These are phyloP conservation scores for Annulohypoxylon moriforme DNA, from an alignment of 495 filamentous ascomycete species.

Conservation along the genomic window DNA sequence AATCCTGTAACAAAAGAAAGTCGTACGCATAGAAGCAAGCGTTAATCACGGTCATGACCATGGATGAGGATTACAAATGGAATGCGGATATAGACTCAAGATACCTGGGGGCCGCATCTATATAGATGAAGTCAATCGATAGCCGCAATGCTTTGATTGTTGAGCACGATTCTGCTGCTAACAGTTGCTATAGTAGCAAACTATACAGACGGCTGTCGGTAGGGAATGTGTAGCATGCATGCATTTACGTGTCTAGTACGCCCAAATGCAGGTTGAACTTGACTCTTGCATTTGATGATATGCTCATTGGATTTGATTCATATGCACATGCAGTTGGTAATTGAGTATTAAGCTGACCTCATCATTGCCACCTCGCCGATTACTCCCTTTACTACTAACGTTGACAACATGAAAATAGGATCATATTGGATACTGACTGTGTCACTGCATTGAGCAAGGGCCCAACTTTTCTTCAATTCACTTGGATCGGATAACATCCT, in stretches of 20 bases:
- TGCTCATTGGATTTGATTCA: slow-evolving; percentile 10
- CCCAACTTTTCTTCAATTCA: background rate
- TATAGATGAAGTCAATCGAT: slow-evolving; percentile 39
- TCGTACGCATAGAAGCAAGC: slow-evolving; percentile 15
- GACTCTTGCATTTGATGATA: background rate
- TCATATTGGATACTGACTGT: slow-evolving; percentile 17
- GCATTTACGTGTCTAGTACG: slow-evolving; percentile 13
- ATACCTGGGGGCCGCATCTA: slow-evolving; percentile 18
- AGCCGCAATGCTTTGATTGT: background rate
- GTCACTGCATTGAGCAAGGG: background rate
- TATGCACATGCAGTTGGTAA: slow-evolving; percentile 21
- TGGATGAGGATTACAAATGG: slow-evolving; percentile 25
- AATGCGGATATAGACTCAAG: slow-evolving; percentile 25
- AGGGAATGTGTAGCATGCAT: slow-evolving; percentile 14
- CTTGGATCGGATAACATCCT: slow-evolving; percentile 5
- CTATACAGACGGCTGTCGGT: background rate
- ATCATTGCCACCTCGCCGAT: slow-evolving; percentile 28
- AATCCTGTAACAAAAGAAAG: slow-evolving; percentile 34
- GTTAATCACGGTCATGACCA: slow-evolving; percentile 33
- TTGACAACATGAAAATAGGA: slow-evolving; percentile 6
- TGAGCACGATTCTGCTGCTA: background rate
- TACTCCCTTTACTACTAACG: slow-evolving; percentile 18
- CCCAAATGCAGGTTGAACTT: slow-evolving; percentile 3
- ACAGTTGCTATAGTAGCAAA: background rate
- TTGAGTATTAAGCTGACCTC: slow-evolving; percentile 29